Evolutionary conservation across 2,329 filamentous ascomycete genomes (phyloP), one percentile per base, ranked within the genome.

Genomic region (Ciborinia camelliae): DNA sequence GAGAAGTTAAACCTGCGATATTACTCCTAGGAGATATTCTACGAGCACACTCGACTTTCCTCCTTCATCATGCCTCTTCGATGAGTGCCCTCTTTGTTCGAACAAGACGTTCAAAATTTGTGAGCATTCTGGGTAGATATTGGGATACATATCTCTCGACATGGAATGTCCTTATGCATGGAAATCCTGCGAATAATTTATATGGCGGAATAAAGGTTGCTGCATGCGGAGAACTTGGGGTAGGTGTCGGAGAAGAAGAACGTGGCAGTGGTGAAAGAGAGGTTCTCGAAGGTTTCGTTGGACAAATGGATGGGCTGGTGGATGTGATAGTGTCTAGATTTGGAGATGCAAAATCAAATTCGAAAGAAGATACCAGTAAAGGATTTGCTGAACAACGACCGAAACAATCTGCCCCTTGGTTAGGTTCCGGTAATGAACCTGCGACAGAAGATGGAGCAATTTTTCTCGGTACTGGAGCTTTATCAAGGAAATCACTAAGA

Each of bases 221-320:
- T 15, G 91, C 90, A 8, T 92, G 91, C 41, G 94, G 95, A 23
- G 94, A 98, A 77, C 84, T 98, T 32, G 95, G 95, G 20, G 86
- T 97, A 53, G 95, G 95, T 0, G 95, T 98, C 1, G 95, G 95
- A 23, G 95, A 98, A 75, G 95, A 98, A 78, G 91, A 97, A 63
- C 89, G 92, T 75, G 94, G 94, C 5, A 97, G 94, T 74, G 92
- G 92, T 39, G 94, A 98, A 79, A 84, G 94, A 71, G 94, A 96
- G 71, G 94, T 98, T 0, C 80, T 99, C 1, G 94, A 98, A 76
- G 92, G 92, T n/a, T 86, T 97, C 67, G 86, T 92, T 1, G 83
- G 82, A 12, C 83, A 90, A 63, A 90, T 91, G 30, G 89, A 95
- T 60, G 95, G 95, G 0, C 81, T 99, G 47, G 84, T 96, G 7